phyloP scores from a whole-genome alignment of 2,329 filamentous ascomycete genomes.

The Tolypocladium sp. region DNA sequence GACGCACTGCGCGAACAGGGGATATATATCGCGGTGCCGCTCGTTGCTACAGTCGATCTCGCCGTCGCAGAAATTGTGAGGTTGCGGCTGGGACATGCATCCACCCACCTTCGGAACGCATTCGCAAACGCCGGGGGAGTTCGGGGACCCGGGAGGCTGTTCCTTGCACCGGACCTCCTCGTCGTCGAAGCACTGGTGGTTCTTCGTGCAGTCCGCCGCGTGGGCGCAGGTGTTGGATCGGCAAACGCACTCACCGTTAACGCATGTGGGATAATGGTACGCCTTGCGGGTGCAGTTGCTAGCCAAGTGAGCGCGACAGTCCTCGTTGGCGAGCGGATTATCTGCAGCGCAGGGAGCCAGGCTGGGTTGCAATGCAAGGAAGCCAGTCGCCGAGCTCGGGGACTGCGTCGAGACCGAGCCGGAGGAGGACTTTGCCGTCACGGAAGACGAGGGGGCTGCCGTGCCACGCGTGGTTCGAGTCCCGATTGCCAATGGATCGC shows the following conservation, averaged over 20 bases:
- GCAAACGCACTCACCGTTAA: slow-evolving; percentile 4
- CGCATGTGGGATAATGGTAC: slow-evolving; percentile 4
- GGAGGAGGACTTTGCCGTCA: too few species aligned
- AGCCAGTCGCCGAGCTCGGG: background rate
- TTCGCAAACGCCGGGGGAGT: slow-evolving; percentile 1
- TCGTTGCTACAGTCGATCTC: slow-evolving; percentile 1
- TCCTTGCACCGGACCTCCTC: slow-evolving; percentile 3
- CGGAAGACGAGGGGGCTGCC: too few species aligned
- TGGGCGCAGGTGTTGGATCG: slow-evolving; percentile 1
- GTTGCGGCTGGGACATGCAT: slow-evolving; percentile 1
- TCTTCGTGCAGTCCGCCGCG: background rate
- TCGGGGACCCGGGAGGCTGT: background rate
- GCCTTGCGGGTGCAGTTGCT: slow-evolving; percentile 1
- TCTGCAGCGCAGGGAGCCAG: background rate
- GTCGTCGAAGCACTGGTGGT: slow-evolving; percentile 4
- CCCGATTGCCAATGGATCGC: background rate
- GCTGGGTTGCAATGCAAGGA: too few species aligned
- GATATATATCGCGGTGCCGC: slow-evolving; percentile 3
- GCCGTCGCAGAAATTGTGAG: slow-evolving; percentile 2
- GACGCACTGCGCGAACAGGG: slow-evolving; percentile 6
- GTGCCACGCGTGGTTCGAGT: background rate
- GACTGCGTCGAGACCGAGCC: background rate
- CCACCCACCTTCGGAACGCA: background rate
- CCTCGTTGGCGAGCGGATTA: background rate
- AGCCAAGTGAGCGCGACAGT: slow-evolving; percentile 5